These are phyloP conservation scores for Hypocrella siamensis DNA, from an alignment of 2,329 filamentous ascomycete genomes.

Conservation along the genomic window DNA sequence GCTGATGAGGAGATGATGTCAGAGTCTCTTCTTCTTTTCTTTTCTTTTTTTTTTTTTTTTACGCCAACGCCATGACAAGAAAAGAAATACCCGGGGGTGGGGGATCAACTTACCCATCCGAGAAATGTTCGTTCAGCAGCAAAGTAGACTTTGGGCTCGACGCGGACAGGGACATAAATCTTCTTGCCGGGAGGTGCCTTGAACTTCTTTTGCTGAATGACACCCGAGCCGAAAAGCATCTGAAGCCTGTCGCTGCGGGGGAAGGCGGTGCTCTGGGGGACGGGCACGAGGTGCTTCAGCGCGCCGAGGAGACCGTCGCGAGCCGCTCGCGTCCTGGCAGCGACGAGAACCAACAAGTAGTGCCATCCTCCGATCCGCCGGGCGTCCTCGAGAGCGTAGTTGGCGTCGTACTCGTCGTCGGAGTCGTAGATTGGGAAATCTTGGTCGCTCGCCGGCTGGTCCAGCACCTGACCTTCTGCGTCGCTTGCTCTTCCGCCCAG, in stretches of 20 bases:
- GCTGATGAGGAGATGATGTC: too few relatives aligned
- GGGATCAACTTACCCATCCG: constrained; percentile 55
- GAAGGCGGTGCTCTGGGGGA: constrained; percentile 38
- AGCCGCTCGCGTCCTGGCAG: constrained; percentile 25
- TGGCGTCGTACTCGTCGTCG: constrained; percentile 57
- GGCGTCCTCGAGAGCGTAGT: constrained; percentile 63
- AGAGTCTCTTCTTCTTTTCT: neutral
- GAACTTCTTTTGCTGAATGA: constrained; percentile 45
- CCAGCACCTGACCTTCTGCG: constrained; percentile 68
- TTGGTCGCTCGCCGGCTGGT: constrained; percentile 41
- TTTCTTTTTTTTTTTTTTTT: too few relatives aligned
- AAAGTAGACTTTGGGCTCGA: constrained; percentile 96
- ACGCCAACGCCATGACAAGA: too few relatives aligned
- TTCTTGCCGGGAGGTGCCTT: constrained; percentile 71
- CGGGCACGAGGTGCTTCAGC: constrained; percentile 36
- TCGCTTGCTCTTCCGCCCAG: constrained; percentile 38
- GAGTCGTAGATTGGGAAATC: constrained; percentile 87
- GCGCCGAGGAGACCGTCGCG: constrained; percentile 25
- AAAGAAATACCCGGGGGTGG: neutral
- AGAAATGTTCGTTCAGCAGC: constrained; percentile 92
- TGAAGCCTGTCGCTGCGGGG: constrained; percentile 38
- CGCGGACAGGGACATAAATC: constrained; percentile 88
- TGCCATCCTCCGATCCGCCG: constrained; percentile 59
- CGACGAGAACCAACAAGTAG: constrained; percentile 49
- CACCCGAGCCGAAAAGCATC: constrained; percentile 35